These are phyloP conservation scores for Metschnikowia hibisci DNA, from an alignment of 805 yeast genomes.

Conservation along the genomic window DNA sequence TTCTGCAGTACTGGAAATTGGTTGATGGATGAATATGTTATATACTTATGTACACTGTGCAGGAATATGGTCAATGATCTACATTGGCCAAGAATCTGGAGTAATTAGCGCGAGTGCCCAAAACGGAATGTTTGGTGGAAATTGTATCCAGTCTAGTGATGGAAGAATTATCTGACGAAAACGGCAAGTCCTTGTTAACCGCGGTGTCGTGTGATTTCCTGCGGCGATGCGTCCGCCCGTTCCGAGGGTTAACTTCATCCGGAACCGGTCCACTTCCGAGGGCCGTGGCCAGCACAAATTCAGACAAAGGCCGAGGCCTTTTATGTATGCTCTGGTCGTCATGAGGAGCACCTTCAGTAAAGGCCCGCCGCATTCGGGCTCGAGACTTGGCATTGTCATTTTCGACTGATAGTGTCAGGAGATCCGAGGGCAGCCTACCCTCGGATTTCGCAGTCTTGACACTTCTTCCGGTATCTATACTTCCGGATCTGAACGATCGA, in stretches of 20 bases:
- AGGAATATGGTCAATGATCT: neutral
- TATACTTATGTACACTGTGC: neutral
- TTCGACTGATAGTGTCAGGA: too few relatives aligned
- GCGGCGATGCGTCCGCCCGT: neutral
- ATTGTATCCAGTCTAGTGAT: constrained; percentile 28
- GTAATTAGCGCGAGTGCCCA: constrained; percentile 40
- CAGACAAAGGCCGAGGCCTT: neutral
- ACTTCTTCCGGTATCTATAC: neutral
- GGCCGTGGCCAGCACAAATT: neutral
- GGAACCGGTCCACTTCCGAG: neutral
- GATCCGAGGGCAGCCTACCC: neutral
- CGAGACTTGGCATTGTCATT: neutral
- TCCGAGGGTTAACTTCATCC: neutral
- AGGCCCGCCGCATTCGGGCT: neutral
- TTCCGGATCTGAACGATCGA: neutral
- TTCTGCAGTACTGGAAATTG: too few relatives aligned
- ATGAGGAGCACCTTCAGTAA: constrained; percentile 1
- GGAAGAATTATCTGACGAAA: constrained; percentile 19
- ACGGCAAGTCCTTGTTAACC: constrained; percentile 30
- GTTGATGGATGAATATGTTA: neutral
- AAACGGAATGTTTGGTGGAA: constrained; percentile 32
- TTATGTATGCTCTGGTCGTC: neutral
- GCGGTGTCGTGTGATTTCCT: neutral
- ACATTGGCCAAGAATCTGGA: constrained; percentile 35
- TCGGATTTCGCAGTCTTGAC: neutral